Evolutionary conservation across 176 grass and related monocot genomes (phyloP).

Genomic region (Alloteropsis semialata): DNA sequence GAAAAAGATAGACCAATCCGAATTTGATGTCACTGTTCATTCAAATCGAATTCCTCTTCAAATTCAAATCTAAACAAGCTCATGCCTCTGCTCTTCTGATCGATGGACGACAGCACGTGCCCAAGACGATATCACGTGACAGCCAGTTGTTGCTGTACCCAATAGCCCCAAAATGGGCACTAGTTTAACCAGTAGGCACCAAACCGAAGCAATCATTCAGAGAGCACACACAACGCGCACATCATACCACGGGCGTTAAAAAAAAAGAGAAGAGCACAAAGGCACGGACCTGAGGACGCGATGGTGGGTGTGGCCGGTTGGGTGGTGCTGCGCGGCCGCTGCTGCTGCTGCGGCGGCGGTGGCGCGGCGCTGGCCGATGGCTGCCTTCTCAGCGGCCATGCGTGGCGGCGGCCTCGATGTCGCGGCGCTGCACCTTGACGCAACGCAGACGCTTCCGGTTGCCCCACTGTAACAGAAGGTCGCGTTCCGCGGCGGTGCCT

Average conservation of each 20-base stretch:
- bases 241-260: not conserved
- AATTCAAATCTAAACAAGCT: conserved; percentile 9
- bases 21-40: not conserved
- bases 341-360: conserved; percentile 18
- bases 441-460: conserved; percentile 83
- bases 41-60: not conserved
- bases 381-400: conserved; percentile 46
- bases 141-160: conserved; percentile 10
- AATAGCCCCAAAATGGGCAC: not conserved
- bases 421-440: conserved; percentile 78
- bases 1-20: not conserved
- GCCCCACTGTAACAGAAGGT: conserved; percentile 84
- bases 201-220: conserved; percentile 1
- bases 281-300: conserved; percentile 52
- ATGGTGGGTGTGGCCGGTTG: conserved; percentile 24
- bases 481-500: conserved; percentile 48
- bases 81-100: not conserved
- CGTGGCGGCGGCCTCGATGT: conserved; percentile 51
- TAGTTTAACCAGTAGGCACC: conserved; percentile 1
- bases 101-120: conserved; percentile 8
- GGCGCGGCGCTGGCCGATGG: conserved; percentile 58
- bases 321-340: conserved; percentile 38
- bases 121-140: conserved; percentile 29
- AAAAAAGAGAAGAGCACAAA: not conserved
- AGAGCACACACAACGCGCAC: conserved; percentile 4